Base-by-base conservation (phyloP, 306 rosid species). In the Carpinus viminea region DNA sequence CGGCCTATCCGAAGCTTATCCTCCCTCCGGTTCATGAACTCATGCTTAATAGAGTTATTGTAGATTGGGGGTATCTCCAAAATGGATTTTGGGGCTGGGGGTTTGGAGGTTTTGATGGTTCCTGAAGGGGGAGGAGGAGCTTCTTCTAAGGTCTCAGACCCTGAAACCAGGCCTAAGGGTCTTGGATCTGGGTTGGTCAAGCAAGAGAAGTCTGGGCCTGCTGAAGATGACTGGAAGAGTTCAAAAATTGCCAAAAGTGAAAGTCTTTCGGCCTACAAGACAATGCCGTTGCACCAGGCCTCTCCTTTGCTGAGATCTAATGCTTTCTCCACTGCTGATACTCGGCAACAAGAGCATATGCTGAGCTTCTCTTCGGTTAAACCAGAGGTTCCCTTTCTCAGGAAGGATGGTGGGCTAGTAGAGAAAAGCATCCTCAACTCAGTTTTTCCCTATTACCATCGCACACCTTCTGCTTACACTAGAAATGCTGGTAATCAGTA, bases 51-150 rank as follows among this genome's bases (percentile, higher is more conserved):
- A 36, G 20, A 81, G 69, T 17, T 66, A 5, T 59, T 80, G 74
- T 75, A 46, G 86, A 81, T 62, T 81, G 76, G 82, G 62, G 74
- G 54, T 45, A 50, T 46, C 48, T 85, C 81, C 75, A 55, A 79
- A 80, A 88, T 88, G 91, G 87, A 82, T 73, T 88, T 83, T 78
- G 89, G 84, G 80, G 61, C 78, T 72, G 76, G 80, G 83, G 79
- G 81, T 51, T 69, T 88, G 84, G 89, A 85, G 74, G 62, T 70
- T 74, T 75, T 85, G 66, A 76, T 85, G 76, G 85, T 80, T 65
- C 60, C 83, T 12, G 77, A 72, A 46, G 13, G 13, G 26, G 54
- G 68, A 78, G 65, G 73, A 72, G 72, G 15, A 15, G 80, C 43
- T 55, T 21, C 73, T n/a, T 51, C 78, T 46, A 28, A 65, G 26